phyloP scores from a whole-genome alignment of 2,329 filamentous ascomycete species.

The Chaetoscypha palmicola region DNA sequence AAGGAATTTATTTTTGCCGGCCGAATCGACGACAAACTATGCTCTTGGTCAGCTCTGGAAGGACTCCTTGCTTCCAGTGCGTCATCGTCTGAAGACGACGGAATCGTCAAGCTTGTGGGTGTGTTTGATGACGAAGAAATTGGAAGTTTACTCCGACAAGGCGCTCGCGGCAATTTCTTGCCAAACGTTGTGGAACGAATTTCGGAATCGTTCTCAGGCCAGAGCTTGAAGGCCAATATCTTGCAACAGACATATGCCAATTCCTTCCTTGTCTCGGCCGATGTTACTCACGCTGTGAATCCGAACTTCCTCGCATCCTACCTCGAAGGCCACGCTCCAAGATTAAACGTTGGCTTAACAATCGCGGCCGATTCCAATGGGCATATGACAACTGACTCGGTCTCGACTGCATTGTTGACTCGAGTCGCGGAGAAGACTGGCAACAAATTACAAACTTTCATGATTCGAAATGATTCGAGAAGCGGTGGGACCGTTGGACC shows the following conservation, averaged over 20 bases:
- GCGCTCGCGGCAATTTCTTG: slow-evolving; percentile 83
- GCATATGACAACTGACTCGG: slow-evolving; percentile 90
- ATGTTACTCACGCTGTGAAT: slow-evolving; percentile 90
- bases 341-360: slow-evolving; percentile 80
- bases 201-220: slow-evolving; percentile 56
- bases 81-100: slow-evolving; percentile 47
- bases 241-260: slow-evolving; percentile 80
- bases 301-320: slow-evolving; percentile 86
- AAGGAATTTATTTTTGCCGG: slow-evolving; percentile 93
- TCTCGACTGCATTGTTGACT: slow-evolving; percentile 74
- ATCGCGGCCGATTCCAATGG: slow-evolving; percentile 81
- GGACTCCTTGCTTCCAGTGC: slow-evolving; percentile 65
- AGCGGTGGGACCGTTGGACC: slow-evolving; percentile 94
- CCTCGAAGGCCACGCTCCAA: slow-evolving; percentile 76
- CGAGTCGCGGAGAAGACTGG: slow-evolving; percentile 69
- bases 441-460: slow-evolving; percentile 75
- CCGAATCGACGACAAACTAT: slow-evolving; percentile 95
- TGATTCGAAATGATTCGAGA: slow-evolving; percentile 87
- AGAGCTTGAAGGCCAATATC: slow-evolving; percentile 47
- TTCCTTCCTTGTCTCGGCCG: slow-evolving; percentile 85
- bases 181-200: slow-evolving; percentile 74
- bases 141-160: slow-evolving; percentile 82
- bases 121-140: slow-evolving; percentile 98
- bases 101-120: slow-evolving; percentile 82
- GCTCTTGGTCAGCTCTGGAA: slow-evolving; percentile 85